Base-by-base conservation (phyloP, 495 filamentous ascomycete species). In the Podospora didyma region DNA sequence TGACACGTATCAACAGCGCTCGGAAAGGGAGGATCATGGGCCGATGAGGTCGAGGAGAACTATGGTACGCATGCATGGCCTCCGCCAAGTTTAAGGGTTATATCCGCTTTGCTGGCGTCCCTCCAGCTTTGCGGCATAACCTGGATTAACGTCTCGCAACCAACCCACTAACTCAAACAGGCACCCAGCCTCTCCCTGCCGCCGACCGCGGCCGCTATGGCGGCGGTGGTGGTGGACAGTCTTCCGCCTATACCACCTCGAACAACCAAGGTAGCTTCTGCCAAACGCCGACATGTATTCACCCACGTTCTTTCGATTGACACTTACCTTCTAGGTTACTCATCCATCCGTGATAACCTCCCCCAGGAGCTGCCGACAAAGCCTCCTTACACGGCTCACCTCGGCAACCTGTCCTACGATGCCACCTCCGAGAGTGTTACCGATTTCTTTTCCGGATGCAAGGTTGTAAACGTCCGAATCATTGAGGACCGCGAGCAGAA, bases 341-440 rank as follows among this genome's bases (percentile, higher is more conserved):
- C 61, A 41, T 66, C 84, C 49, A 69, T 83, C 56, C 88, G 92
- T 60, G 90, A 96, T 62, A 81, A 87, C 61, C 83, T 96, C 53
- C 89, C 90, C 44, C 61, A 63, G 56, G 59, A 65, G n/a, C 82
- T 97, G 42, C 94, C 94, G 20, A 85, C 87, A 37, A 90, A 91
- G 74, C 93, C 94, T 26, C 94, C 94, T 0, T 98, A 82, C 75
- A 97, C 94, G 45, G 91, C 89, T 46, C 95, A 98, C 77, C 82
- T 98, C 50, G 94, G 95, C 57, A 98, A 98, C 66, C 84, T 98
- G 49, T 90, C 93, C 20, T 98, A 96, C 69, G 92, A 97, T 69
- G 89, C 90, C 21, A 94, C 89, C 10, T 77, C 79, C 46, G 86
- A 80, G 53, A 88, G 92, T 59, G 84, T 98, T 52, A 82, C 81